Conservation (phyloP, 73 alveolate genomes). For the Paramecium sonneborni region DNA sequence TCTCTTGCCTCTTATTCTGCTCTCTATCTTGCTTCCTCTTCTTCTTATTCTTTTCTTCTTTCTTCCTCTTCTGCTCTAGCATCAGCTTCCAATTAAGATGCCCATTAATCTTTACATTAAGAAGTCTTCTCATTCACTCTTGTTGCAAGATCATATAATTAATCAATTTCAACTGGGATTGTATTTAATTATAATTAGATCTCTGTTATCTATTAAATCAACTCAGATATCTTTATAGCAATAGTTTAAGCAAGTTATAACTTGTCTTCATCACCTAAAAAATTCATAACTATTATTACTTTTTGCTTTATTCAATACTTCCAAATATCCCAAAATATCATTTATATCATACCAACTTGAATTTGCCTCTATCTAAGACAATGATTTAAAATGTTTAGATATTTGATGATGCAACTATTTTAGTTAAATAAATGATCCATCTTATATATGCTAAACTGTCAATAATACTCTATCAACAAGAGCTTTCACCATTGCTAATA, state of each 20-base stretch:
- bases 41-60: not conserved
- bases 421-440: not conserved
- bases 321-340: conserved; percentile 31
- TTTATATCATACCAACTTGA: not conserved
- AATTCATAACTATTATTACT: not conserved
- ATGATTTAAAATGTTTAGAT: too few relatives aligned
- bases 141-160: conserved; percentile 41
- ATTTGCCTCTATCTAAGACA: too few relatives aligned
- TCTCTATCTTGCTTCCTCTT: not conserved
- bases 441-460: not conserved
- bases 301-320: conserved; percentile 43
- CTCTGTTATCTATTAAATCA: not conserved
- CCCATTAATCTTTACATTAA: conserved; percentile 9
- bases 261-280: conserved; percentile 47
- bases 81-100: conserved; percentile 20
- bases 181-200: conserved; percentile 8
- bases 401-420: too few relatives aligned
- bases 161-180: conserved; percentile 13
- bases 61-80: conserved; percentile 15
- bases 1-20: conserved; percentile 17
- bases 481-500: not conserved
- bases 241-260: conserved; percentile 24
- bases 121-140: conserved; percentile 1
- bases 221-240: conserved; percentile 36
- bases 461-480: not conserved